Percentiles rank a stretch among this genome's conserved stretches.
Conservation (phyloP, 805 yeast genomes). For the Kazachstania taianensis region DNA sequence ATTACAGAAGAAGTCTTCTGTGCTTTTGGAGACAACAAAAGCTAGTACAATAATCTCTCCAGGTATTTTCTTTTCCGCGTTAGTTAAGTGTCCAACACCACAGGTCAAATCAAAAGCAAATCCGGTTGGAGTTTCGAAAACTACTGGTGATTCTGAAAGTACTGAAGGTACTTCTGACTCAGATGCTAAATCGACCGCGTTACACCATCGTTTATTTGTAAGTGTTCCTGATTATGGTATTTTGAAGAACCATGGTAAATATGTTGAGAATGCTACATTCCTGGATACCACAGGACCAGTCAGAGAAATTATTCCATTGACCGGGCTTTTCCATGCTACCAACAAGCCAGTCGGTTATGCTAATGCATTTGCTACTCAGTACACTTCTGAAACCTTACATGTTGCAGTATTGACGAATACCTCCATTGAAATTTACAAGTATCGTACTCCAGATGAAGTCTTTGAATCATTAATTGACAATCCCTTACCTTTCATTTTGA, state of each 20-base stretch:
- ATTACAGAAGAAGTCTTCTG: slow-evolving; percentile 46
- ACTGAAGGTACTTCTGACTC: neutral
- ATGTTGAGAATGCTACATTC: slow-evolving; percentile 74
- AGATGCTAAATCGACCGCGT: neutral
- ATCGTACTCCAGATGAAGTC: slow-evolving; percentile 70
- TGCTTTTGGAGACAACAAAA: slow-evolving; percentile 46
- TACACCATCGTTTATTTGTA: slow-evolving; percentile 47
- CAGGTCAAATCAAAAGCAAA: neutral
- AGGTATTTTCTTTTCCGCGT: slow-evolving; percentile 72
- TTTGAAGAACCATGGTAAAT: slow-evolving; percentile 58
- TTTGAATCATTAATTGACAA: slow-evolving; percentile 63
- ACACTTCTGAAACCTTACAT: slow-evolving; percentile 51
- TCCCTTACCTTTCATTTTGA: slow-evolving; percentile 56
- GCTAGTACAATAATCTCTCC: slow-evolving; percentile 64
- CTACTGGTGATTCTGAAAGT: neutral
- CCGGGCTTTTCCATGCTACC: slow-evolving; percentile 63
- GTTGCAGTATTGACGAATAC: slow-evolving; percentile 76
- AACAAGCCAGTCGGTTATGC: slow-evolving; percentile 72
- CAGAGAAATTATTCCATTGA: slow-evolving; percentile 62
- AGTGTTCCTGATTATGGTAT: slow-evolving; percentile 81
- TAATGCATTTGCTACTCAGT: slow-evolving; percentile 81
- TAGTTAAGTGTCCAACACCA: slow-evolving; percentile 20
- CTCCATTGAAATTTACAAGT: slow-evolving; percentile 67
- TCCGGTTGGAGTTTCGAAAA: neutral
- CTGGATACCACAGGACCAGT: slow-evolving; percentile 51